A percentile compares a stretch with the other conserved stretches of the same genome.
Evolutionary conservation across 225 moss, liverwort and hornwort species (phyloP).

Genomic region (Bryoerythrophyllum caledonicum): DNA sequence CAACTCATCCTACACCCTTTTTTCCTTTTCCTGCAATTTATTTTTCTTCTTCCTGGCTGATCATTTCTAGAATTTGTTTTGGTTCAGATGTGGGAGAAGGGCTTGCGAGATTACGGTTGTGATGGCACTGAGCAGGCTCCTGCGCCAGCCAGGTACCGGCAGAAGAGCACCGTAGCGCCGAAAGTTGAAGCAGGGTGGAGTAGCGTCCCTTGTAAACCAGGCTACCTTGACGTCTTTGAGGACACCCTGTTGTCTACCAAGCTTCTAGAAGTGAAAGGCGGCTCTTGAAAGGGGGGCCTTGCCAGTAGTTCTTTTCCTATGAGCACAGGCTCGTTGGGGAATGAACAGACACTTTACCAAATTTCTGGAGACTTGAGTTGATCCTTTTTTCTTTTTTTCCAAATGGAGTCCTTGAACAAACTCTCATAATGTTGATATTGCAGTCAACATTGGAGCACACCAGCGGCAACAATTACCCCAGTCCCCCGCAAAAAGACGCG

Average conservation of each 20-base stretch:
- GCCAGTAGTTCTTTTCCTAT: no score
- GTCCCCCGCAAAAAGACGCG: conserved; percentile 33
- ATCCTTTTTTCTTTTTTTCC: no score
- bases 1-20: no score
- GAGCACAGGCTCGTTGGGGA: no score
- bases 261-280: no score
- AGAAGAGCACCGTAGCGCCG: neutral
- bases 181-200: conserved; percentile 12
- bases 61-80: neutral
- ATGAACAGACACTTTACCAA: no score
- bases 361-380: no score
- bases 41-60: no score
- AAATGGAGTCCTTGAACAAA: no score
- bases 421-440: no score
- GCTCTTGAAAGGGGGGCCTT: no score
- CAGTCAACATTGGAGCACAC: conserved; percentile 27
- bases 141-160: neutral
- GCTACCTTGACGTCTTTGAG: neutral
- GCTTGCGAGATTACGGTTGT: conserved; percentile 23
- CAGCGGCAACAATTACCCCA: conserved; percentile 30
- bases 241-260: neutral
- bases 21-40: no score
- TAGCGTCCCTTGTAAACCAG: conserved; percentile 24
- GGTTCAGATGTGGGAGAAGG: conserved; percentile 35
- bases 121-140: neutral